phyloP scores from a whole-genome alignment of 1,284 basidiomycete genomes.

The Caloboletus firmus region DNA sequence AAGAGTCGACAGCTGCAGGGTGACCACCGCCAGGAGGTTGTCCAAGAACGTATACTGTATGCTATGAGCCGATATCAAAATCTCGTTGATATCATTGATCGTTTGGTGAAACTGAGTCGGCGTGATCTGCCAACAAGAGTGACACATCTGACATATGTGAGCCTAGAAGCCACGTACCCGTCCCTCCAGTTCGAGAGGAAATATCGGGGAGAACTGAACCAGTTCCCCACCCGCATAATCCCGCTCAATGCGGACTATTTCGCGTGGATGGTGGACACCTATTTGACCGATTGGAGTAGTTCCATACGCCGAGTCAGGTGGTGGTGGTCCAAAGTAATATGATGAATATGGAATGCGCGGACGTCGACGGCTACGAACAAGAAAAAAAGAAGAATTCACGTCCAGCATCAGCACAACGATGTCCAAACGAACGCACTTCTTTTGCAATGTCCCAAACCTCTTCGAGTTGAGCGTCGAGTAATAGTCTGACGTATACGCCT shows the following conservation, averaged over 20 bases:
- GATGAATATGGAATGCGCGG: conserved; percentile 69
- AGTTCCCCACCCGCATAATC: conserved; percentile 83
- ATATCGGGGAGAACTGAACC: conserved; percentile 76
- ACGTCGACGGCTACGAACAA: conserved; percentile 39
- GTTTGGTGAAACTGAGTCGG: conserved; percentile 82
- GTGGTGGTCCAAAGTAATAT: conserved; percentile 81
- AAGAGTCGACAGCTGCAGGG: conserved; percentile 70
- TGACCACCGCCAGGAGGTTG: conserved; percentile 69
- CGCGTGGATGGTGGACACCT: conserved; percentile 80
- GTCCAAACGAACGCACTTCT: conserved; percentile 20
- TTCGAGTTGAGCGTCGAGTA: conserved; percentile 40
- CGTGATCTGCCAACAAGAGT: conserved; percentile 54
- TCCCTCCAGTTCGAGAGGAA: conserved; percentile 80
- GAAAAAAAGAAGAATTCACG: not conserved
- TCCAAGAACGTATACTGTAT: conserved; percentile 62
- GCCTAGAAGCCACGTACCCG: conserved; percentile 51
- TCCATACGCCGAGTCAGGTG: conserved; percentile 70
- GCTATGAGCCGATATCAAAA: conserved; percentile 76
- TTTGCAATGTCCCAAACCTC: conserved; percentile 29
- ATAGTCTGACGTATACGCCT: conserved; percentile 32
- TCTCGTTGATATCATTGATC: conserved; percentile 81
- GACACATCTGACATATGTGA: not conserved
- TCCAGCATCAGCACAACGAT: not conserved
- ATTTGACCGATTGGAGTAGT: conserved; percentile 76
- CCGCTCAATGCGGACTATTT: conserved; percentile 78